A percentile compares a stretch with the other conserved stretches of the same genome.
Evolutionary conservation across 1,139 yeast genomes (phyloP).

Genomic region (Meyerozyma smithsonii): DNA sequence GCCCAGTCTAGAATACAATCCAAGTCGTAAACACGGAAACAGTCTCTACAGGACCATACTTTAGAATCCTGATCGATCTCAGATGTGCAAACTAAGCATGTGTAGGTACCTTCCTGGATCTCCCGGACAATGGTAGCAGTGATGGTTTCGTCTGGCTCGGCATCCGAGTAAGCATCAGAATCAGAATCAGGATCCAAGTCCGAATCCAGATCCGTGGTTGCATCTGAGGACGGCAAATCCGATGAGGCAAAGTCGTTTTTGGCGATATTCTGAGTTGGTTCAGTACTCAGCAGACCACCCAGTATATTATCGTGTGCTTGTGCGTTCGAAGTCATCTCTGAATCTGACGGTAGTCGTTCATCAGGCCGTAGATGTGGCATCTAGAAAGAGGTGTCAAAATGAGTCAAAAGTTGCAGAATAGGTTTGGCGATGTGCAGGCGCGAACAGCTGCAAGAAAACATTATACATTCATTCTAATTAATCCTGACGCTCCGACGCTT

Average conservation of each 20-base stretch:
- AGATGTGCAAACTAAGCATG: conserved; percentile 80
- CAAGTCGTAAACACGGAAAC: conserved; percentile 77
- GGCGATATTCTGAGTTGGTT: neutral
- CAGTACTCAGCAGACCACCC: neutral
- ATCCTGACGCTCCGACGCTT: conserved; percentile 64
- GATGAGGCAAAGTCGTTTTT: neutral
- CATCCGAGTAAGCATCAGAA: conserved; percentile 10
- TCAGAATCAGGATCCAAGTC: conserved; percentile 4
- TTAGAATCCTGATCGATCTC: conserved; percentile 65
- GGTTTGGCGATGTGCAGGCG: neutral
- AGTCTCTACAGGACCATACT: conserved; percentile 70
- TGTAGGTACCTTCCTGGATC: conserved; percentile 62
- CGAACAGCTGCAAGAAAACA: conserved; percentile 1
- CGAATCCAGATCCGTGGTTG: neutral
- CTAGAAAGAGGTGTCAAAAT: neutral
- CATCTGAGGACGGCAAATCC: neutral
- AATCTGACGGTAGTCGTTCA: neutral
- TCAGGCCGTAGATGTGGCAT: neutral
- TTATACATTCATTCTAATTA: conserved; percentile 6
- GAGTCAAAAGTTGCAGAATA: neutral
- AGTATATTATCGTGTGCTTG: neutral
- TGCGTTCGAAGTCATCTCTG: neutral
- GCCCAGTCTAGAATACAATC: conserved; percentile 86
- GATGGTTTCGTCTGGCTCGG: conserved; percentile 23
- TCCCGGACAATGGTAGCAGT: conserved; percentile 44